Percentiles rank a stretch among this genome's conserved stretches.
Evolutionary conservation across 768 basidiomycete genomes (phyloP).

Genomic region (Steccherinum ochraceum): DNA sequence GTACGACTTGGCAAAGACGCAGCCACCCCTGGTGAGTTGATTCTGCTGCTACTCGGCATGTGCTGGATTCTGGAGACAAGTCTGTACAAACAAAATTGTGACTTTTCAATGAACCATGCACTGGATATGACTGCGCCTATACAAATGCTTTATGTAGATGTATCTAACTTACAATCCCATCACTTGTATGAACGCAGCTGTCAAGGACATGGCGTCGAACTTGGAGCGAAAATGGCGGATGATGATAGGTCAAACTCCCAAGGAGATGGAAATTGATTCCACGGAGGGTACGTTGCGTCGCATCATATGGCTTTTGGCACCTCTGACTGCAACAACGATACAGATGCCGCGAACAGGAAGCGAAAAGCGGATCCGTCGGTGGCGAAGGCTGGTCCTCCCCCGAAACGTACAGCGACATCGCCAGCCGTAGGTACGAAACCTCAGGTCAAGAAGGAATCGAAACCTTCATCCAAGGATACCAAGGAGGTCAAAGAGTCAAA

Average conservation of each 20-base stretch:
- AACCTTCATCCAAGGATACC: slow-evolving; percentile 31
- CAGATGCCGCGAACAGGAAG: slow-evolving; percentile 65
- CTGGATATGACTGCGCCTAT: not conserved
- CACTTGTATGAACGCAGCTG: slow-evolving; percentile 55
- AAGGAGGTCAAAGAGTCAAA: slow-evolving; percentile 64
- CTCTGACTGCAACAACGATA: slow-evolving; percentile 17
- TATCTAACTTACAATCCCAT: slow-evolving; percentile 61
- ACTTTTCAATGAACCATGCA: not conserved
- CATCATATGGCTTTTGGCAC: slow-evolving; percentile 14
- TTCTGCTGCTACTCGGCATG: too few species aligned
- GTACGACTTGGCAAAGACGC: slow-evolving; percentile 72
- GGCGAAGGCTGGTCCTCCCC: slow-evolving; percentile 41
- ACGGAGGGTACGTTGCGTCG: slow-evolving; percentile 57
- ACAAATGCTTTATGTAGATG: slow-evolving; percentile 22
- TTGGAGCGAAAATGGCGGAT: slow-evolving; percentile 82
- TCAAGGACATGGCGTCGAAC: slow-evolving; percentile 91
- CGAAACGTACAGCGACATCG: slow-evolving; percentile 52
- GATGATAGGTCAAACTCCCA: slow-evolving; percentile 35
- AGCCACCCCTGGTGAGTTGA: slow-evolving; percentile 71
- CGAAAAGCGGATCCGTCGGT: slow-evolving; percentile 58
- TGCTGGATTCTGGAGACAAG: not conserved
- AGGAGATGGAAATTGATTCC: slow-evolving; percentile 26
- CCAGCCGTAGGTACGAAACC: slow-evolving; percentile 32
- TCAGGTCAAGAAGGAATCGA: slow-evolving; percentile 54
- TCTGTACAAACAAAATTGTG: not conserved